Evolutionary conservation across 1,139 yeast species (phyloP).

Genomic region (Citeromyces siamensis): DNA sequence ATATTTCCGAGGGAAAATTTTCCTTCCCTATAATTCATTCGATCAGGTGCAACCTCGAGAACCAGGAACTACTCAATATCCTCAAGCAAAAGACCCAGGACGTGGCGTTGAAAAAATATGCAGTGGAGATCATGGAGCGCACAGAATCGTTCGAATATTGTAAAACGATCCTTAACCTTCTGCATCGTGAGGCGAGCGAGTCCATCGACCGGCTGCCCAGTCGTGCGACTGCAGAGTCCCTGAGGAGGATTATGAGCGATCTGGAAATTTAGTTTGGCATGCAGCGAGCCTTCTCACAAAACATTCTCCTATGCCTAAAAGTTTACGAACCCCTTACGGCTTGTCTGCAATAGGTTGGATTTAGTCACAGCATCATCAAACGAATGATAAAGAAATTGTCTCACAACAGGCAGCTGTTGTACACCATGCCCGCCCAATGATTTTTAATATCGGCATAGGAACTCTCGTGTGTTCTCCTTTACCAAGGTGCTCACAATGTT

Average conservation of each 20-base stretch:
- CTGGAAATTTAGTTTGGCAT: background rate
- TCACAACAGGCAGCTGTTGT: no score
- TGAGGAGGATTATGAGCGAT: conserved; percentile 2
- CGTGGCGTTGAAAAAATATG: conserved; percentile 29
- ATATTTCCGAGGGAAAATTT: conserved; percentile 78
- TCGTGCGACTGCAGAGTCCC: background rate
- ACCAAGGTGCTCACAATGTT: no score
- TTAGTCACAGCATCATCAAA: no score
- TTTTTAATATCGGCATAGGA: no score
- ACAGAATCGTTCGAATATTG: conserved; percentile 32
- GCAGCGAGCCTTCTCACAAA: no score
- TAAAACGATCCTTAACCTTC: conserved; percentile 11
- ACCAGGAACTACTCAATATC: conserved; percentile 27
- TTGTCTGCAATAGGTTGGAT: no score
- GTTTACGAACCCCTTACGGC: no score
- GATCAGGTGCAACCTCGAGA: conserved; percentile 22
- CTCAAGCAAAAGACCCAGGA: conserved; percentile 22
- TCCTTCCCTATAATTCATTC: conserved; percentile 77
- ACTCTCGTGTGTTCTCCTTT: no score
- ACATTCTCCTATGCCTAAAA: no score
- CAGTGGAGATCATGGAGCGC: conserved; percentile 30
- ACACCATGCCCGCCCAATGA: no score
- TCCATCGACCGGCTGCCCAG: conserved; percentile 8
- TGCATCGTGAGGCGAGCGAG: conserved; percentile 9
- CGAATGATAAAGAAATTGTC: no score